A percentile compares a stretch with the other conserved stretches of the same genome.
Conservation (phyloP, 2,329 filamentous ascomycete species). For the Colletotrichum liriopes region DNA sequence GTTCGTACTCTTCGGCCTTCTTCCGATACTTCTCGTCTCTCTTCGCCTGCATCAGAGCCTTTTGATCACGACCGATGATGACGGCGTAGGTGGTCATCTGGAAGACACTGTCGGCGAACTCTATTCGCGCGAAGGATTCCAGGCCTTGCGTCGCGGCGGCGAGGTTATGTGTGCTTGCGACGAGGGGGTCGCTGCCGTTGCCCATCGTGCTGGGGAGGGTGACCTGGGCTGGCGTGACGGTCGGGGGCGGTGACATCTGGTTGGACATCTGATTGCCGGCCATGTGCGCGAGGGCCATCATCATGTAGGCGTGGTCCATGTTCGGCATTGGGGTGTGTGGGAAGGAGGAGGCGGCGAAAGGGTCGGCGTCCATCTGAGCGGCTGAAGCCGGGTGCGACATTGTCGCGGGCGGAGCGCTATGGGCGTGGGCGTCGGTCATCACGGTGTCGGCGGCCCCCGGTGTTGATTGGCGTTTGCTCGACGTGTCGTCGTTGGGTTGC, state of each 20-base stretch:
- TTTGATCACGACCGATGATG: conserved; percentile 80
- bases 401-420: conserved; percentile 46
- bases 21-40: conserved; percentile 65
- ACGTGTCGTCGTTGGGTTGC: conserved; percentile 22
- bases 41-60: conserved; percentile 69
- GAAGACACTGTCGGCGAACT: conserved; percentile 83
- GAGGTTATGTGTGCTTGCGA: conserved; percentile 53
- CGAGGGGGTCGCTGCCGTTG: conserved; percentile 46
- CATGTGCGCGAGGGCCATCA: conserved; percentile 62
- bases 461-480: conserved; percentile 13
- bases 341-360: conserved; percentile 54
- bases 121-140: conserved; percentile 73
- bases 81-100: conserved; percentile 84
- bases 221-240: conserved; percentile 63
- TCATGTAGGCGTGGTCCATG: conserved; percentile 59
- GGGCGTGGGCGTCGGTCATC: conserved; percentile 36
- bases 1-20: conserved; percentile 63
- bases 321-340: conserved; percentile 51
- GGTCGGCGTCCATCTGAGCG: conserved; percentile 45
- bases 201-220: conserved; percentile 58
- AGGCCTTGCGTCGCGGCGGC: conserved; percentile 59
- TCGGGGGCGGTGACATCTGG: conserved; percentile 59
- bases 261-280: conserved; percentile 51
- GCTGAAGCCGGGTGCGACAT: conserved; percentile 41
- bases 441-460: conserved; percentile 29